Conservation (phyloP, 192 early-diverging fungal genomes). For the Backusella circina region DNA sequence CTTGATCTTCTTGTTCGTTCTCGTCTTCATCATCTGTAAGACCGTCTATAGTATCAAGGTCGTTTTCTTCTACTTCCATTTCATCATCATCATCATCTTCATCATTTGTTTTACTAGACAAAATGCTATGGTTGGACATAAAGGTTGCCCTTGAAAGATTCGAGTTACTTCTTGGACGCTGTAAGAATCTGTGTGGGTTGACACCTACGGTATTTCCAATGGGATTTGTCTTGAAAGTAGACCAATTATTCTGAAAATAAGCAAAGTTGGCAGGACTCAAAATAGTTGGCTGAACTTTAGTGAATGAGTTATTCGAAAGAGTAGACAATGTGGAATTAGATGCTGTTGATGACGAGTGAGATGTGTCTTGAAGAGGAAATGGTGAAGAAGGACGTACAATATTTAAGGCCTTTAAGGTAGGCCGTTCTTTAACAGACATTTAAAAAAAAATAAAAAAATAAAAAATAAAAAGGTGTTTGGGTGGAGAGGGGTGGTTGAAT, state of each 20-base stretch:
- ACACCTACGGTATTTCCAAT: conserved; percentile 2
- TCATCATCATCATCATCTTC: not conserved
- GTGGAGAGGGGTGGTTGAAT: not conserved
- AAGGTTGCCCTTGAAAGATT: conserved; percentile 11
- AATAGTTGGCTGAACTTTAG: conserved; percentile 13
- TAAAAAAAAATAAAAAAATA: not conserved
- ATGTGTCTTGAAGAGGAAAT: conserved; percentile 8
- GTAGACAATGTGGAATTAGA: conserved; percentile 13
- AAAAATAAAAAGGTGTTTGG: not conserved
- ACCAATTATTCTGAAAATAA: not conserved
- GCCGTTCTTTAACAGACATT: conserved; percentile 10
- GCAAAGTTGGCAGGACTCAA: conserved; percentile 10
- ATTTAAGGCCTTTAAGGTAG: conserved; percentile 28
- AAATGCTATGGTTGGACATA: not conserved
- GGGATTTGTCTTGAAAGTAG: not conserved
- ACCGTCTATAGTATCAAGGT: conserved; percentile 16
- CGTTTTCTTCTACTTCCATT: not conserved
- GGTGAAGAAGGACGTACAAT: conserved; percentile 20
- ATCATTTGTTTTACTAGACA: not conserved
- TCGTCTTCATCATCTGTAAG: conserved; percentile 11
- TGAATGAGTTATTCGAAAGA: conserved; percentile 1
- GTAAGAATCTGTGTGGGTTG: conserved; percentile 9
- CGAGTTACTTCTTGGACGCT: conserved; percentile 13
- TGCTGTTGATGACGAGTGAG: conserved; percentile 23
- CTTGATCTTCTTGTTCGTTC: not conserved